These are phyloP conservation scores for Talaromyces wortmannii DNA, from an alignment of 495 filamentous ascomycete genomes.

Conservation along the genomic window DNA sequence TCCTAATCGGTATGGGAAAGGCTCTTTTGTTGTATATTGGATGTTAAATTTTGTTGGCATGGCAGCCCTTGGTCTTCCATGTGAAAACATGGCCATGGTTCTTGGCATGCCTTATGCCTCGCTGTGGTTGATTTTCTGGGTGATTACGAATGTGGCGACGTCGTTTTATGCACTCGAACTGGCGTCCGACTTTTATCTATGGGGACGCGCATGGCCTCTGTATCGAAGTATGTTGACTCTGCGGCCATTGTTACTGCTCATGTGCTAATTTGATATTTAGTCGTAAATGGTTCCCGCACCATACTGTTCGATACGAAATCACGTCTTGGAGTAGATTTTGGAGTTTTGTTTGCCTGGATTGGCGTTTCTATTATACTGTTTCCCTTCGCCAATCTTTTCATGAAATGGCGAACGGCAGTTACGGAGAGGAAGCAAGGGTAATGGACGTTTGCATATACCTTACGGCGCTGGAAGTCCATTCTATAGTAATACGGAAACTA, in stretches of 20 bases:
- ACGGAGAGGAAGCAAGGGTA: too few species aligned
- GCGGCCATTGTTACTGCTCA: constrained; percentile 3
- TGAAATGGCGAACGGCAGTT: constrained; percentile 42
- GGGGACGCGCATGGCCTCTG: constrained; percentile 71
- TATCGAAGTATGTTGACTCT: constrained; percentile 42
- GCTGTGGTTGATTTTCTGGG: constrained; percentile 71
- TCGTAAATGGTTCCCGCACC: constrained; percentile 56
- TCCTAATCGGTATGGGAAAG: constrained; percentile 52
- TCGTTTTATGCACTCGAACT: constrained; percentile 58
- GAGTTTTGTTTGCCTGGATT: constrained; percentile 55
- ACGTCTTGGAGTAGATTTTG: constrained; percentile 58
- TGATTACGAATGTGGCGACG: constrained; percentile 63
- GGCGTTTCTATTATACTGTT: constrained; percentile 50
- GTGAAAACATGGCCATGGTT: constrained; percentile 68
- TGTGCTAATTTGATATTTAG: constrained; percentile 13
- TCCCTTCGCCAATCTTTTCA: constrained; percentile 52
- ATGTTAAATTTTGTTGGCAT: constrained; percentile 71
- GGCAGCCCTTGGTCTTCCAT: constrained; percentile 59
- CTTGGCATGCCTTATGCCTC: constrained; percentile 61
- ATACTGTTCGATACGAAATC: constrained; percentile 59
- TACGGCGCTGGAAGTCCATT: too few species aligned
- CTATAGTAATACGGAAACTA: too few species aligned
- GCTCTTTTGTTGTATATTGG: constrained; percentile 64
- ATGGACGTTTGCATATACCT: too few species aligned
- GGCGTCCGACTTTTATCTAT: constrained; percentile 53